phyloP scores from a whole-genome alignment of 495 filamentous ascomycete genomes.

The Penicillium lagena region DNA sequence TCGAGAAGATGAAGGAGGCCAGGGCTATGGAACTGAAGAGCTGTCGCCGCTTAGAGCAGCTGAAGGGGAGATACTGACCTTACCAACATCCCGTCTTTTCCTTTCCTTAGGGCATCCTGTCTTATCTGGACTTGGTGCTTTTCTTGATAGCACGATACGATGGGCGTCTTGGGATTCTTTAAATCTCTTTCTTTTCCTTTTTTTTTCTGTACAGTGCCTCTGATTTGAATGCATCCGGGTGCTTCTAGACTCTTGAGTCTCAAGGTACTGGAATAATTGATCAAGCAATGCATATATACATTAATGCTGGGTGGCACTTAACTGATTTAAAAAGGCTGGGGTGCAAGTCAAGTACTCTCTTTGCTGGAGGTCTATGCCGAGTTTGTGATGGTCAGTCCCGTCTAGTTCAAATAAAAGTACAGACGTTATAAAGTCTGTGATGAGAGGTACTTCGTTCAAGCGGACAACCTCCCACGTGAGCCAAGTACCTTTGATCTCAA shows the following conservation, averaged over 20 bases:
- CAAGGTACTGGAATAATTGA: too few species aligned
- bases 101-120: conserved; percentile 2
- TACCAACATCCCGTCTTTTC: background rate
- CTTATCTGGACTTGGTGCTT: background rate
- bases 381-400: background rate
- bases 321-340: too few species aligned
- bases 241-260: background rate
- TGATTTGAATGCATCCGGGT: conserved; percentile 14
- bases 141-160: conserved; percentile 17
- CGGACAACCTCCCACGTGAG: background rate
- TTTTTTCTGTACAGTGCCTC: conserved; percentile 12
- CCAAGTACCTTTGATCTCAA: background rate
- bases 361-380: background rate
- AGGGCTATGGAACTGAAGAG: conserved; percentile 53
- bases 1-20: conserved; percentile 65
- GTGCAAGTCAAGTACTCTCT: too few species aligned
- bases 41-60: conserved; percentile 45
- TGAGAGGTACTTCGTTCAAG: background rate
- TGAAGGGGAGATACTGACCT: conserved; percentile 27
- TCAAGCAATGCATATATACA: too few species aligned
- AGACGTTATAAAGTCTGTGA: too few species aligned
- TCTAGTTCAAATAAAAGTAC: background rate
- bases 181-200: conserved; percentile 4
- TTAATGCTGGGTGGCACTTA: too few species aligned
- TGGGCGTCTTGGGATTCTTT: conserved; percentile 9